These are phyloP conservation scores for Glycine soja DNA, from an alignment of 306 rosid species.

Conservation along the genomic window DNA sequence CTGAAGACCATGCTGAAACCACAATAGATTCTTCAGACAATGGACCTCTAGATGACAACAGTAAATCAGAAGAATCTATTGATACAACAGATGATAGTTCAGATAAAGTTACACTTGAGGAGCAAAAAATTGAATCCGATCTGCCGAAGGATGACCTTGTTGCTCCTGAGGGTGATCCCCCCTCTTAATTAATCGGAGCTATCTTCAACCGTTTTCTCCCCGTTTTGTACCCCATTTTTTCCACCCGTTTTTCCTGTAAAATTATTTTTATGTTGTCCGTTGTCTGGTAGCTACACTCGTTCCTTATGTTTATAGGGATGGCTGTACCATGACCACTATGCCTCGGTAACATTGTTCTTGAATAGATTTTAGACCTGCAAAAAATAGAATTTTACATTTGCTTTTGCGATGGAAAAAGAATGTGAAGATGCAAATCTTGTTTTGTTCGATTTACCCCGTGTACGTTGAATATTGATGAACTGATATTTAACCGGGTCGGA, in stretches of 20 bases:
- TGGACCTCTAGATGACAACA: slow-evolving; percentile 48
- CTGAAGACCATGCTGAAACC: slow-evolving; percentile 55
- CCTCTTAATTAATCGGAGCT: slow-evolving; percentile 32
- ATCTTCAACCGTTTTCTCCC: not conserved
- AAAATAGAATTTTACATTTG: slow-evolving; percentile 15
- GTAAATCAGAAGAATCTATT: slow-evolving; percentile 47
- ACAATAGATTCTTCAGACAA: slow-evolving; percentile 51
- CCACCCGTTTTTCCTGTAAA: slow-evolving; percentile 35
- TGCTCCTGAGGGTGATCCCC: slow-evolving; percentile 50
- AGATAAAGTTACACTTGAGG: slow-evolving; percentile 49
- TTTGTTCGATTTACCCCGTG: slow-evolving; percentile 15
- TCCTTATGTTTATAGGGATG: slow-evolving; percentile 36
- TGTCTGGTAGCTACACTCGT: slow-evolving; percentile 34
- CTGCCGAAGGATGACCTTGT: slow-evolving; percentile 57
- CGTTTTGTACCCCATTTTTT: not conserved
- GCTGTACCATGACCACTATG: not conserved
- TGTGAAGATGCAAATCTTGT: slow-evolving; percentile 21
- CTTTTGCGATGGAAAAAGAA: slow-evolving; percentile 29
- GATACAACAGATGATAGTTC: slow-evolving; percentile 50
- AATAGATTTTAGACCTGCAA: slow-evolving; percentile 33
- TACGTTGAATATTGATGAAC: too few relatives aligned
- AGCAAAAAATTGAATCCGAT: slow-evolving; percentile 56
- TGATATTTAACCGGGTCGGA: too few relatives aligned
- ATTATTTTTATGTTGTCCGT: slow-evolving; percentile 35
- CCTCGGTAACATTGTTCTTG: slow-evolving; percentile 44